Evolutionary conservation across 2,329 filamentous ascomycete genomes (phyloP), one percentile per base, ranked within the genome.

Genomic region (Fusarium hostae): DNA sequence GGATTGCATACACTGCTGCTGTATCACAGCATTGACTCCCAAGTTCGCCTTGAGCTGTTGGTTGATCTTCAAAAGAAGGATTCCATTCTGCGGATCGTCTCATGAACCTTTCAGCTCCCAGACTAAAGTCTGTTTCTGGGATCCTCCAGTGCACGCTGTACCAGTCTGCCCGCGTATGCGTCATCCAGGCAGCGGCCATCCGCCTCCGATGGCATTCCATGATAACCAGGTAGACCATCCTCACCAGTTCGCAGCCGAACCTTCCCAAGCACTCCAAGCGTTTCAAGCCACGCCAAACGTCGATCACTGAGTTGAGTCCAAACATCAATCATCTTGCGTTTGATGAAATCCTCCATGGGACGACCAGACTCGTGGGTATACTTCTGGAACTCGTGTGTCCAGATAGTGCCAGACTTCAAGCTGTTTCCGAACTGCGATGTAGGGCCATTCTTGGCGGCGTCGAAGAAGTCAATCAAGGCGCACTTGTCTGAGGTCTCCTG

Each of bases 291-390:
- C 0, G 26, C 22, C 16, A 55, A 4, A 0, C 58, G 47, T 16
- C 30, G n/a, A 4, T 45, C 2, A 0, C 7, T 8, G 4, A 26
- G 1, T 18, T 1, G 52, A 6, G 30, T 0, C 39, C 52, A 56
- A 2, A 0, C 1, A 0, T 11, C 11, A 11, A 6, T 1, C 55
- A 58, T 20, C 0, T 37, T 6, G 5, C 0, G 0, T 4, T 7
- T 13, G 18, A 47, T 3, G 30, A 13, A 57, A 0, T 2, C 24
- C 3, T n/a, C 9, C 0, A 9, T 8, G 1, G 24, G 11, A 4
- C 20, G 41, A 10, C 0, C 41, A 8, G n/a, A 3, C 0, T 1
- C 8, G 2, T 0, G 8, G 9, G 16, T 22, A 12, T 39, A 35
- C 7, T 0, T 1, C 2, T 51, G 41, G 4, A 59, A 41, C 34